These are phyloP conservation scores for Rhodosporidiobolus odoratus DNA, from an alignment of 768 basidiomycete genomes.

Conservation along the genomic window DNA sequence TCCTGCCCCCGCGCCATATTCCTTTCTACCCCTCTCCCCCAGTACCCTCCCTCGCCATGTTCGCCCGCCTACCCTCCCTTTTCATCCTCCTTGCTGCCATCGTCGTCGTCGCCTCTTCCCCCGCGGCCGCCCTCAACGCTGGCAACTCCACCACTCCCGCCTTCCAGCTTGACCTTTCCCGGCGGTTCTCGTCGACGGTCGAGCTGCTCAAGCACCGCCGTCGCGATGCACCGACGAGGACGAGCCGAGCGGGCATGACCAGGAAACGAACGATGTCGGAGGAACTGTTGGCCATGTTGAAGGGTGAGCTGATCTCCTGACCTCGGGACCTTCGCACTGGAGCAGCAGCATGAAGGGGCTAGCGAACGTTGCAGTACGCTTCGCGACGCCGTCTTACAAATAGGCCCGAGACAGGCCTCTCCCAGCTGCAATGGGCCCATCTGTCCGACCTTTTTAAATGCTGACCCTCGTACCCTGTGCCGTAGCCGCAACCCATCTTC, in stretches of 20 bases:
- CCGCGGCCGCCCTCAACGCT: not conserved
- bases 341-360: no score
- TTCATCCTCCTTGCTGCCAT: constrained; percentile 14
- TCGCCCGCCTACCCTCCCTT: not conserved
- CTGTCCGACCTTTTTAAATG: not conserved
- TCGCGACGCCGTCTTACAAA: no score
- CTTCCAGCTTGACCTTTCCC: constrained; percentile 22
- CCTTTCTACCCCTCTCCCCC: not conserved
- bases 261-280: constrained; percentile 26
- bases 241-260: constrained; percentile 5
- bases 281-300: constrained; percentile 18
- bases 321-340: not conserved
- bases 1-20: not conserved
- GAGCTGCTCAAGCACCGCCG: constrained; percentile 12
- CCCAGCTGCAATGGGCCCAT: not conserved
- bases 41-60: not conserved
- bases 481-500: not conserved
- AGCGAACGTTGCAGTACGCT: no score
- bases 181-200: constrained; percentile 19
- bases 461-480: not conserved
- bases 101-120: constrained; percentile 11
- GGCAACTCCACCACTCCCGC: not conserved
- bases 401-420: not conserved
- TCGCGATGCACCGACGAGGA: not conserved
- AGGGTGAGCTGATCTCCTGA: not conserved